phyloP scores from a whole-genome alignment of 164 flowering plant species.

The Pachysandra terminalis region DNA sequence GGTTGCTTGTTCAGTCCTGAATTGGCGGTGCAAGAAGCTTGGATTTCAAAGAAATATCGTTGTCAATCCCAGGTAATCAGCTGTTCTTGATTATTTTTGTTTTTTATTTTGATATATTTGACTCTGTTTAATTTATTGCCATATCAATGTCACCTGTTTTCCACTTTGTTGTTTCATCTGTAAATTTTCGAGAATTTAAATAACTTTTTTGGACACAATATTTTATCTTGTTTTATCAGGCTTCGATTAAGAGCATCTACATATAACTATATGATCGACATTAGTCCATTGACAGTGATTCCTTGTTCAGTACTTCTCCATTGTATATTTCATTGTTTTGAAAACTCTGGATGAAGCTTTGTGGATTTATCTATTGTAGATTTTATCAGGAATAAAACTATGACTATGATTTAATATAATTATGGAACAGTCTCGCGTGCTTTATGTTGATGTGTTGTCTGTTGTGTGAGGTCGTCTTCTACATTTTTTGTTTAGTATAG shows the following conservation, averaged over 20 bases:
- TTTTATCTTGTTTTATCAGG: too few relatives aligned
- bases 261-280: not conserved
- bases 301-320: not conserved
- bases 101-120: not conserved
- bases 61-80: not conserved
- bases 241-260: not conserved
- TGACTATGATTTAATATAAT: too few relatives aligned
- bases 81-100: too few relatives aligned
- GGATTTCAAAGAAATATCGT: not conserved
- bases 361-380: not conserved
- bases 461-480: too few relatives aligned
- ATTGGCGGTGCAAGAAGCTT: not conserved
- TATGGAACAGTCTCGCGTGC: not conserved
- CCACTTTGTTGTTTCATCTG: not conserved
- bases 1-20: not conserved
- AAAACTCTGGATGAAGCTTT: not conserved
- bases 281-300: not conserved
- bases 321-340: constrained; percentile 4
- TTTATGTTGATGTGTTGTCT: not conserved
- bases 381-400: not conserved
- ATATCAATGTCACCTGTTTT: not conserved
- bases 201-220: not conserved
- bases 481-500: not conserved
- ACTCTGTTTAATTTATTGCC: not conserved
- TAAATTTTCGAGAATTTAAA: not conserved